phyloP scores from a whole-genome alignment of 2,329 filamentous ascomycete species.

The Penicillium sp. region DNA sequence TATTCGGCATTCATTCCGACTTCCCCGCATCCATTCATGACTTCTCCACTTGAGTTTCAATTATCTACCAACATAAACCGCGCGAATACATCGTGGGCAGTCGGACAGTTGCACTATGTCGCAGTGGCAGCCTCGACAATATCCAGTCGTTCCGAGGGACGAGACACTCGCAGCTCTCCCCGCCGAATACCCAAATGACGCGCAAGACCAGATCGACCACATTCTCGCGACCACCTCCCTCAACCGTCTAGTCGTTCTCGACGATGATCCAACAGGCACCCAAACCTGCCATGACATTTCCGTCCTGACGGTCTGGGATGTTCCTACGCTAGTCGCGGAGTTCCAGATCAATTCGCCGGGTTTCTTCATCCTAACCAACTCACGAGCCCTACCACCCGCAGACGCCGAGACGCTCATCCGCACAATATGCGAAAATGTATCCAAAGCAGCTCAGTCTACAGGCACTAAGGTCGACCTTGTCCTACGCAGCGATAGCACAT shows the following conservation, averaged over 20 bases:
- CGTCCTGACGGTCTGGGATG: slow-evolving; percentile 52
- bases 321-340: slow-evolving; percentile 41
- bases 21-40: slow-evolving; percentile 18
- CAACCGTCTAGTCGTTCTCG: slow-evolving; percentile 36
- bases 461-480: slow-evolving; percentile 49
- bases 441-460: slow-evolving; percentile 39
- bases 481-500: slow-evolving; percentile 52
- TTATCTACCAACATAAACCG: too few species aligned
- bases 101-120: too few species aligned
- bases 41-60: slow-evolving; percentile 1
- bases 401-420: slow-evolving; percentile 46
- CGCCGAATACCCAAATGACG: slow-evolving; percentile 26
- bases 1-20: slow-evolving; percentile 22
- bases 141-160: slow-evolving; percentile 24
- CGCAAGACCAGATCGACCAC: slow-evolving; percentile 29
- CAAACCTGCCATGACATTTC: slow-evolving; percentile 56
- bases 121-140: slow-evolving; percentile 6
- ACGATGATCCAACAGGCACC: slow-evolving; percentile 56
- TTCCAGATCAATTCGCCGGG: slow-evolving; percentile 43
- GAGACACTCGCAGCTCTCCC: slow-evolving; percentile 26
- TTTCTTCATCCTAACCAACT: slow-evolving; percentile 59
- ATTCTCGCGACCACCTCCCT: slow-evolving; percentile 23
- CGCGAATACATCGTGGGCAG: too few species aligned
- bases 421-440: slow-evolving; percentile 49
- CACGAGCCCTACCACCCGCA: slow-evolving; percentile 49